Evolutionary conservation across 257 asterid genomes (phyloP).

Genomic region (Solanum chiquidenum): DNA sequence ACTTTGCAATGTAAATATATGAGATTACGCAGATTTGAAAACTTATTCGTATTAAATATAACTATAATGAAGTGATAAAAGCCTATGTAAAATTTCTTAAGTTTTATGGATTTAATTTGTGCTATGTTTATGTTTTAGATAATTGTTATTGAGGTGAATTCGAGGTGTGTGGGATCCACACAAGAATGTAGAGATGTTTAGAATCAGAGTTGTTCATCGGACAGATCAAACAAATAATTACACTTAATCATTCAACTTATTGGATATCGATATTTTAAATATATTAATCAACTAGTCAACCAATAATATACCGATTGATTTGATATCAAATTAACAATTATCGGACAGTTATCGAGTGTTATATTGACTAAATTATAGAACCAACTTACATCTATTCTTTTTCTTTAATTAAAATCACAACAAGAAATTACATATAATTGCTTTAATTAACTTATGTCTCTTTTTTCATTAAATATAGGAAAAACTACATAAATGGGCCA

Average conservation of each 20-base stretch:
- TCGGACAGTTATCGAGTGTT: no score
- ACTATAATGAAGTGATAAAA: neutral
- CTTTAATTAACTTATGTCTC: slow-evolving; percentile 9
- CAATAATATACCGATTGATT: no score
- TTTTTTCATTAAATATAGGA: neutral
- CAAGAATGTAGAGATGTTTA: neutral
- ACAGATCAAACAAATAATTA: no score
- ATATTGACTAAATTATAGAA: neutral
- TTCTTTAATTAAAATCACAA: neutral
- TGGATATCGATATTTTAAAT: neutral
- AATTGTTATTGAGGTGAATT: neutral
- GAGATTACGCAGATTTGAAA: neutral
- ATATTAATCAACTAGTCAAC: no score
- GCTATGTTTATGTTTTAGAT: neutral
- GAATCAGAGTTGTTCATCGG: fast-evolving
- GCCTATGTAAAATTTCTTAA: neutral
- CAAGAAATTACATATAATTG: neutral
- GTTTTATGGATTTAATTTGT: neutral
- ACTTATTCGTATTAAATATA: neutral
- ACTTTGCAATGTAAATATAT: neutral
- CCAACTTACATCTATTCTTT: neutral
- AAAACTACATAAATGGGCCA: no score
- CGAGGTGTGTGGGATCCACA: neutral
- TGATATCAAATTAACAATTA: no score
- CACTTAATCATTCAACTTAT: no score